A percentile compares a stretch with the other conserved stretches of the same genome.
phyloP scores from a whole-genome alignment of 192 early-diverging fungal species.

The Piromyces finnis region DNA sequence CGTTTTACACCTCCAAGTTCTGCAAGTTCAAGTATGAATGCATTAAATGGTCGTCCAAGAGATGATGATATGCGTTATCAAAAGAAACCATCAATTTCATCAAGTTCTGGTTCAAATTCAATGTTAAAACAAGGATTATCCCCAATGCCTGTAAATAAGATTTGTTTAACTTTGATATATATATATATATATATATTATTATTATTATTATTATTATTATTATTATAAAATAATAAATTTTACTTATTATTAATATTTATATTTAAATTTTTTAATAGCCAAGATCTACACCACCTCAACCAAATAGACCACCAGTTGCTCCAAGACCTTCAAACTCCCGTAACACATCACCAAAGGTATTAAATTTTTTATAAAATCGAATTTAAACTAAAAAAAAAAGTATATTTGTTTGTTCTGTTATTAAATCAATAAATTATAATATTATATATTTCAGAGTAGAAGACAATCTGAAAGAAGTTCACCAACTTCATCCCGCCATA shows the following conservation, averaged over 20 bases:
- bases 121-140: not conserved
- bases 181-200: too few relatives aligned
- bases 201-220: too few relatives aligned
- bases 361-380: not conserved
- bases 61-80: not conserved
- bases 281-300: not conserved
- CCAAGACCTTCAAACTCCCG: not conserved
- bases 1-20: not conserved
- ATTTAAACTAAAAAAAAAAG: too few relatives aligned
- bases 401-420: too few relatives aligned
- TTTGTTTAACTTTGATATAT: constrained; percentile 1
- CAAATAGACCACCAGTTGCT: not conserved
- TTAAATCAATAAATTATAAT: too few relatives aligned
- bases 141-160: not conserved
- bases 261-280: not conserved
- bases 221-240: too few relatives aligned
- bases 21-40: not conserved
- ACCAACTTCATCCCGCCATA: not conserved
- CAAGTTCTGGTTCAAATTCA: not conserved
- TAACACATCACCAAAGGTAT: not conserved
- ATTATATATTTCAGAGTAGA: not conserved
- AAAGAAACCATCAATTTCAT: not conserved
- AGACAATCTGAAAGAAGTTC: constrained; percentile 6
- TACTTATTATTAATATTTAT: too few relatives aligned
- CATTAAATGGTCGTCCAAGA: not conserved